phyloP scores from a whole-genome alignment of 2,329 filamentous ascomycete genomes.

The Arthroderma sp. region DNA sequence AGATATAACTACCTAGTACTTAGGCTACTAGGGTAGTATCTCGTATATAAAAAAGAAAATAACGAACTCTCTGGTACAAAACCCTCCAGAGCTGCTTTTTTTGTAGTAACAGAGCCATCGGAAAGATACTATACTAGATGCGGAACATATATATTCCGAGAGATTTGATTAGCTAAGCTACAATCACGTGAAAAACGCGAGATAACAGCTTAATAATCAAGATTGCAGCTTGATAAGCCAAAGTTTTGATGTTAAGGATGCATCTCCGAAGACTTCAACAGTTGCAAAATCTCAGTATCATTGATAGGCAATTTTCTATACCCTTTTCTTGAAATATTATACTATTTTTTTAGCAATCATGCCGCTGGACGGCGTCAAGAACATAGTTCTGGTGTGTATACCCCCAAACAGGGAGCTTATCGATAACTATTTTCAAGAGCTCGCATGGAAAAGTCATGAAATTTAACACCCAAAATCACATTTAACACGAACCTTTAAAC shows the following conservation, averaged over 20 bases:
- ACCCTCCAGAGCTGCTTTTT: too few species aligned
- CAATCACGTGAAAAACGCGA: too few species aligned
- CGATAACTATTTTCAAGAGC: conserved; percentile 24
- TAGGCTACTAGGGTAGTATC: too few species aligned
- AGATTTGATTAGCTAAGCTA: too few species aligned
- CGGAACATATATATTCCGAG: too few species aligned
- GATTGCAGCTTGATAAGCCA: neutral
- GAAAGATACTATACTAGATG: too few species aligned
- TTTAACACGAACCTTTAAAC: neutral
- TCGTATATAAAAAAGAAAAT: too few species aligned
- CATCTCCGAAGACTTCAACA: neutral
- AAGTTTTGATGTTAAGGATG: neutral
- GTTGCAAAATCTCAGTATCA: neutral
- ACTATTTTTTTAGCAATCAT: conserved; percentile 17
- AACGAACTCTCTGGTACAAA: too few species aligned
- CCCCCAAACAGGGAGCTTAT: conserved; percentile 22
- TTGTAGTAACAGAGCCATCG: too few species aligned
- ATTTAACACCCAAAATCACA: neutral
- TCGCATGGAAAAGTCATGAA: neutral
- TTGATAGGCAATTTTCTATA: neutral
- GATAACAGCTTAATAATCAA: conserved; percentile 6
- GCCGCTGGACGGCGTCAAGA: conserved; percentile 34
- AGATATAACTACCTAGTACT: too few species aligned
- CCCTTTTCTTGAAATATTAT: neutral
- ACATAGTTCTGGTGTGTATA: conserved; percentile 29